Conservation (phyloP, 805 yeast genomes). For the Cyberlindnera maclurae region DNA sequence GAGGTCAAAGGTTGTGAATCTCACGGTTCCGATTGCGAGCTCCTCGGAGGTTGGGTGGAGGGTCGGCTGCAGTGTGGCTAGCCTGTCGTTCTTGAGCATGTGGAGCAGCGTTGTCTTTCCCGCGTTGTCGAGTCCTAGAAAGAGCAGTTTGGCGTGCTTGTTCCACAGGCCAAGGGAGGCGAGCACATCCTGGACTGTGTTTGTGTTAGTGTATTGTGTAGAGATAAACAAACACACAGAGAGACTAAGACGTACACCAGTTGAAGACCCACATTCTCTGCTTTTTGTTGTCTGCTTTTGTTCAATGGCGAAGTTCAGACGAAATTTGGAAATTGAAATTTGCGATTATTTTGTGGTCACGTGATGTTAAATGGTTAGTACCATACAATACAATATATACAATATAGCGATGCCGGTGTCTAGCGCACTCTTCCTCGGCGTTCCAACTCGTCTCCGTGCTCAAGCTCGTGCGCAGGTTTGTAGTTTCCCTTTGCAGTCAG, state of each 20-base stretch:
- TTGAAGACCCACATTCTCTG: slow-evolving; percentile 37
- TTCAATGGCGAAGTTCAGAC: no score
- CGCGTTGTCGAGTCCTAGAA: slow-evolving; percentile 95
- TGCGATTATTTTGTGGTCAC: no score
- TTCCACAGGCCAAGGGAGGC: slow-evolving; percentile 81
- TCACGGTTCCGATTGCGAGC: slow-evolving; percentile 90
- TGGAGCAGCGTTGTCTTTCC: slow-evolving; percentile 90
- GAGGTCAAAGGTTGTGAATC: slow-evolving; percentile 95
- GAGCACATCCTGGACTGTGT: slow-evolving; percentile 43
- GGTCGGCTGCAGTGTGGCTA: slow-evolving; percentile 96
- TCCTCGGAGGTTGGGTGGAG: slow-evolving; percentile 99
- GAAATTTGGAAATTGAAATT: no score
- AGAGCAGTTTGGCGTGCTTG: slow-evolving; percentile 92
- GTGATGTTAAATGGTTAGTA: no score
- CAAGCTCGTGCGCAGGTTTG: slow-evolving; percentile 52
- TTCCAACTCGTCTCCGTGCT: slow-evolving; percentile 56
- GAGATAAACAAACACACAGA: not conserved
- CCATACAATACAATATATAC: no score
- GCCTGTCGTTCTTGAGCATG: slow-evolving; percentile 88
- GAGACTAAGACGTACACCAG: slow-evolving; percentile 33
- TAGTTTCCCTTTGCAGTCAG: slow-evolving; percentile 25
- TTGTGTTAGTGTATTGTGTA: not conserved
- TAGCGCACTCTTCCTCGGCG: slow-evolving; percentile 30
- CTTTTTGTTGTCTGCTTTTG: not conserved
- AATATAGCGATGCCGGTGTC: no score